Percentiles rank a stretch among this genome's conserved stretches.
phyloP scores from a whole-genome alignment of 805 yeast species.

The Limtongia smithiae region DNA sequence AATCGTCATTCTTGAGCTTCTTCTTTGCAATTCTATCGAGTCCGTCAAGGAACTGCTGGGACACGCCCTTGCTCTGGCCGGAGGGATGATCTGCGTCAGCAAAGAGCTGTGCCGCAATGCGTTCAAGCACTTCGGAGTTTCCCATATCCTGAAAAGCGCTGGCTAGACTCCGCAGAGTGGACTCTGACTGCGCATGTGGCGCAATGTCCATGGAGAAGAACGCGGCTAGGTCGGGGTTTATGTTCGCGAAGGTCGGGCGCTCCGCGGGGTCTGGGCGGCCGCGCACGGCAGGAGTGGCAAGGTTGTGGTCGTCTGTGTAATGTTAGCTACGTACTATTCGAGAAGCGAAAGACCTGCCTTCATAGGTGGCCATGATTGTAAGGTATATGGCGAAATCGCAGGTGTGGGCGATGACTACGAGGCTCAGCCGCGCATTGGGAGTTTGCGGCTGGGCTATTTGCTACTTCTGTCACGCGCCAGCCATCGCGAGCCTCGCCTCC shows the following conservation, averaged over 20 bases:
- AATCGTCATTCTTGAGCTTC: constrained; percentile 45
- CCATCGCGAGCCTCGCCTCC: too few species aligned
- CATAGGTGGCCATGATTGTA: constrained; percentile 25
- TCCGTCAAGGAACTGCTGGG: constrained; percentile 67
- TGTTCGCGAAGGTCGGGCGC: constrained; percentile 17
- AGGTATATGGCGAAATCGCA: not conserved
- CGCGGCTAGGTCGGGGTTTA: constrained; percentile 24
- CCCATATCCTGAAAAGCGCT: constrained; percentile 26
- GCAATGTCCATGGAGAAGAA: constrained; percentile 22
- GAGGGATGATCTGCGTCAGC: constrained; percentile 22
- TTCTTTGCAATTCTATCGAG: constrained; percentile 64
- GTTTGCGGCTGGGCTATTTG: too few species aligned
- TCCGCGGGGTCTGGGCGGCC: not conserved
- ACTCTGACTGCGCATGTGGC: not conserved
- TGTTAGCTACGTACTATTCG: not conserved
- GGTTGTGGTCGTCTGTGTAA: constrained; percentile 25
- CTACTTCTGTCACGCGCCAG: too few species aligned
- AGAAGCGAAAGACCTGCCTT: constrained; percentile 9
- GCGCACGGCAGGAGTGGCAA: not conserved
- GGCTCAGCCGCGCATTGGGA: too few species aligned
- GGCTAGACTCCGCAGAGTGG: not conserved
- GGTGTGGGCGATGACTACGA: not conserved
- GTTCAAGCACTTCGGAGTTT: constrained; percentile 15
- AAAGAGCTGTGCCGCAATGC: constrained; percentile 18
- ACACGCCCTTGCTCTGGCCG: constrained; percentile 47